Evolutionary conservation across 352 stramenopile species (phyloP).

Genomic region (Thalassiosira sp.): DNA sequence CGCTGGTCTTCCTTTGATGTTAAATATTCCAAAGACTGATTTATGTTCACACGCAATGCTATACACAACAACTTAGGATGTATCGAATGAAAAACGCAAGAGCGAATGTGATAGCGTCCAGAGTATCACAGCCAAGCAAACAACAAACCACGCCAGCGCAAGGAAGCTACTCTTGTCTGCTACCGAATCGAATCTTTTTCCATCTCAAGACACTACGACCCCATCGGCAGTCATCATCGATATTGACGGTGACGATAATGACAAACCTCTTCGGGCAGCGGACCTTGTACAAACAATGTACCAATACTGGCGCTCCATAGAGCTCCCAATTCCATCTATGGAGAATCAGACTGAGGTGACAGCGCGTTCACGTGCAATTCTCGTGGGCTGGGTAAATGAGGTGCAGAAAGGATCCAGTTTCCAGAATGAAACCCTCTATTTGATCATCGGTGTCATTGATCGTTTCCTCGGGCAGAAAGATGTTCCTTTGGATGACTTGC

Average conservation of each 20-base stretch:
- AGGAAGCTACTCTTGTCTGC: no score
- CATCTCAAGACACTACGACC: not conserved
- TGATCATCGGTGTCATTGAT: constrained; percentile 96
- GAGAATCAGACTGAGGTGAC: constrained; percentile 92
- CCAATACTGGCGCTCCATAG: constrained; percentile 73
- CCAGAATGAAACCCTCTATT: constrained; percentile 90
- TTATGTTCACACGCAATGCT: not conserved
- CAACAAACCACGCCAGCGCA: no score
- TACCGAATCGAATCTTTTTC: not conserved
- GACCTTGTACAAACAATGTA: constrained; percentile 87
- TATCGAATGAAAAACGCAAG: not conserved
- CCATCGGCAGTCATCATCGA: constrained; percentile 26
- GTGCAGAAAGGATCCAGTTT: constrained; percentile 96
- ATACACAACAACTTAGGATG: not conserved
- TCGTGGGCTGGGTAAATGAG: constrained; percentile 98
- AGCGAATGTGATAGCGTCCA: not conserved
- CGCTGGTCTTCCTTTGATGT: not conserved
- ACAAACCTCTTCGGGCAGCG: constrained; percentile 80
- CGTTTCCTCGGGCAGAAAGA: constrained; percentile 88
- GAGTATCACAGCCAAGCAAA: not conserved
- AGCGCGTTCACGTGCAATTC: constrained; percentile 96
- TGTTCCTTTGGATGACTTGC: constrained; percentile 88
- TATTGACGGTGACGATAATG: constrained; percentile 78
- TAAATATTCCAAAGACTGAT: not conserved
- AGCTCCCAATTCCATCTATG: constrained; percentile 84